Base-by-base conservation (phyloP, 495 filamentous ascomycete species). In the Tuber calosporum region DNA sequence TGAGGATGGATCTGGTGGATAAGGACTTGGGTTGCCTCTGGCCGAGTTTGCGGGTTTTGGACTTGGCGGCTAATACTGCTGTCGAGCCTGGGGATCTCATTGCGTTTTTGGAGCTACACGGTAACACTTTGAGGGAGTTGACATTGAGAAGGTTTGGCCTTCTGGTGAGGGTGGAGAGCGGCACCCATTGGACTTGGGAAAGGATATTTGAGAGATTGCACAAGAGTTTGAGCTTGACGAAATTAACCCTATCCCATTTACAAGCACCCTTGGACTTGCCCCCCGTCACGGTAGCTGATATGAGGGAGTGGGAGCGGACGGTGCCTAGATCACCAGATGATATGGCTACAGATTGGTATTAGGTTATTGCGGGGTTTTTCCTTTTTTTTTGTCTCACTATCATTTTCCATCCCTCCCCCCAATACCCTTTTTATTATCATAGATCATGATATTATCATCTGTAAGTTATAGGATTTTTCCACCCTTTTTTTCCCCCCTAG, bases 231-330 rank as follows among this genome's bases (percentile, higher is more conserved):
- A 17, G 26, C 26, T 62, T 62, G 30, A 62, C 11, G 26, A 62
- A 62, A 34, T 19, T 62, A 34, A 30, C 53, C 13, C 26, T 62
- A 7, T 62, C 53, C 26, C 11, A 19, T 62, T 62, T 62, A 6
- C 8, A 62, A 62, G 53, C 53, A 62, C 53, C 53, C 53, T 19
- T 26, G 26, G 26, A 11, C 26, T 62, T 11, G 26, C 53, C 53
- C 53, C 26, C 53, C 53, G 26, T 62, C 26, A 62, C 53, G 53
- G 19, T 34, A 34, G 53, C 26, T 15, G 53, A 19, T 34, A 62
- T 77, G 41, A 66, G 37, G 34, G 66, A 58, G 26, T 77, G 75
- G 75, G 75, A 77, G 43, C 71, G 72, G 36, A 38, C 48, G 69
- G 68, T 77, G 30, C 43, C 43, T 40, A 69, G 34, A 9, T 22